Conservation (phyloP, 129 eudicot genomes). For the Heracleum sosnowskyi region DNA sequence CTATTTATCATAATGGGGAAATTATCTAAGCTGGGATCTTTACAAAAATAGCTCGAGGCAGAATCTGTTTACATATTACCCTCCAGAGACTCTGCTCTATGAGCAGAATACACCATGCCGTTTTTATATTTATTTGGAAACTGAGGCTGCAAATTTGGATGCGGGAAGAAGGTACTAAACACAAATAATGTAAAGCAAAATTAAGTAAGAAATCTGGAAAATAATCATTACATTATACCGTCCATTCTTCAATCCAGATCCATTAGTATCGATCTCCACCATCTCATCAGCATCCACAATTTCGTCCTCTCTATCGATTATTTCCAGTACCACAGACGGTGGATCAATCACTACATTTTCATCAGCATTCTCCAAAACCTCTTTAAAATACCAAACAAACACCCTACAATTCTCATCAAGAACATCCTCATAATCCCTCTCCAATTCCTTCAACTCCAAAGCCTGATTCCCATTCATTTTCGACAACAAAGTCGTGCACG, state of each 20-base stretch:
- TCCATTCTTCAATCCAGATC: constrained; percentile 48
- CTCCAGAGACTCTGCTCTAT: not conserved
- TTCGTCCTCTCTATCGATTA: constrained; percentile 11
- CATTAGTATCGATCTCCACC: constrained; percentile 23
- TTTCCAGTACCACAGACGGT: constrained; percentile 41
- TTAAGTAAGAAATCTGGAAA: constrained; percentile 8
- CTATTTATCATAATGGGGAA: not conserved
- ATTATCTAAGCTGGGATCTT: not conserved
- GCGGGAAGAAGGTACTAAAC: not conserved
- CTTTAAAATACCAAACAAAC: constrained; percentile 50
- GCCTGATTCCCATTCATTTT: constrained; percentile 64
- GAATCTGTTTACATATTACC: not conserved
- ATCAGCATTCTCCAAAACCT: constrained; percentile 41
- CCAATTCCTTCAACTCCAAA: constrained; percentile 52
- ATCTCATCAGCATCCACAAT: constrained; percentile 15
- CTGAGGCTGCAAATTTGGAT: not conserved
- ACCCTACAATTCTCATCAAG: constrained; percentile 67
- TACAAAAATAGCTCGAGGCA: too few species aligned
- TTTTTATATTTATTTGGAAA: not conserved
- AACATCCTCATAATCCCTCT: constrained; percentile 55
- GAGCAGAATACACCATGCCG: not conserved
- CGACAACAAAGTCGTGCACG: constrained; percentile 37
- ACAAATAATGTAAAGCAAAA: not conserved
- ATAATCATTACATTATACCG: constrained; percentile 82
- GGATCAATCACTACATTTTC: constrained; percentile 28